Evolutionary conservation across 352 stramenopile genomes (phyloP).

Genomic region (Phytopythium delawarense): DNA sequence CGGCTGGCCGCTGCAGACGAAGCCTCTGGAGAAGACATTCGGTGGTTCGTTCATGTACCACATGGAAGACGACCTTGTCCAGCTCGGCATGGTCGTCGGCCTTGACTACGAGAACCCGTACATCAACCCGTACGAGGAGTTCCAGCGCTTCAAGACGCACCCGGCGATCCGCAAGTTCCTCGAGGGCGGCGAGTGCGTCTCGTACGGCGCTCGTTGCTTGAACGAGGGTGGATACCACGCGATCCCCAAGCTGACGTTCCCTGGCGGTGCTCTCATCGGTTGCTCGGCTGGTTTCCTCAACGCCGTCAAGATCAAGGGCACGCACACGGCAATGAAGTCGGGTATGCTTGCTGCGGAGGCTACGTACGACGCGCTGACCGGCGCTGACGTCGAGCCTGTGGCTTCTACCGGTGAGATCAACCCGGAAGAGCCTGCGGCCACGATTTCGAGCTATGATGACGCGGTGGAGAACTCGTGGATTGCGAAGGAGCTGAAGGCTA

Average conservation of each 20-base stretch:
- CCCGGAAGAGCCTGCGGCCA: conserved; percentile 42
- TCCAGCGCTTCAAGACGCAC: conserved; percentile 99
- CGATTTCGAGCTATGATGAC: conserved; percentile 85
- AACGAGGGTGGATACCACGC: conserved; percentile 96
- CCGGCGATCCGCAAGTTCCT: conserved; percentile 91
- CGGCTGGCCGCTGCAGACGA: conserved; percentile 95
- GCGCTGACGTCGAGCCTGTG: conserved; percentile 46
- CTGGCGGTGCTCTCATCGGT: conserved; percentile 93
- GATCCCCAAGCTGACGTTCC: conserved; percentile 98
- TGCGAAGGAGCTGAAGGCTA: conserved; percentile 94
- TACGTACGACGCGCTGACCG: conserved; percentile 87
- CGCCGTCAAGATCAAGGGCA: conserved; percentile 98
- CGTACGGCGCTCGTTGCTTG: conserved; percentile 95
- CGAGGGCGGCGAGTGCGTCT: conserved; percentile 95
- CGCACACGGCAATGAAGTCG: conserved; percentile 98
- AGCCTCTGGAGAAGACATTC: conserved; percentile 92
- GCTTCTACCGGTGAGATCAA: conserved; percentile 73
- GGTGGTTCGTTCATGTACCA: conserved; percentile 99
- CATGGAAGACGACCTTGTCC: conserved; percentile 94
- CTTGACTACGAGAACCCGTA: conserved; percentile 99
- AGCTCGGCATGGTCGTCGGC: conserved; percentile 96
- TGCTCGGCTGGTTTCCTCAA: conserved; percentile 99
- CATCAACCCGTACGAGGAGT: conserved; percentile 99
- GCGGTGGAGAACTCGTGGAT: conserved; percentile 95
- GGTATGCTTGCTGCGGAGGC: conserved; percentile 97